A percentile compares a stretch with the other conserved stretches of the same genome.
These are phyloP conservation scores for Henningerozyma blattae DNA, from an alignment of 805 yeast genomes.

Conservation along the genomic window DNA sequence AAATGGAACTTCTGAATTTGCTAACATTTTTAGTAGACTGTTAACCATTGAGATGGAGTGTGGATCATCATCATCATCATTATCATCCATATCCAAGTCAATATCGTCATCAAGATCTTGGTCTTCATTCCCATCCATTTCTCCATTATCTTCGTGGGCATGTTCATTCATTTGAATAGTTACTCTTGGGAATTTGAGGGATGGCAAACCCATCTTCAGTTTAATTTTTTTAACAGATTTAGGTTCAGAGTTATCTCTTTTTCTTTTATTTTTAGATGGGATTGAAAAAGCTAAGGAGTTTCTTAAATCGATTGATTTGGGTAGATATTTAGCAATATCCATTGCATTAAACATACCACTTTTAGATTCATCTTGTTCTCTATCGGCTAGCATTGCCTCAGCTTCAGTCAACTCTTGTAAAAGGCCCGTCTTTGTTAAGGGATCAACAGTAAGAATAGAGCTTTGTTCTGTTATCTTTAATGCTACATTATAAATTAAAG, in stretches of 20 bases:
- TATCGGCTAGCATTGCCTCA: conserved; percentile 13
- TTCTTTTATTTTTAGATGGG: conserved; percentile 18
- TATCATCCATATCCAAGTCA: conserved; percentile 26
- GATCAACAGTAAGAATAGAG: conserved; percentile 32
- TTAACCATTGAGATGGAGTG: conserved; percentile 29
- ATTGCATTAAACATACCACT: conserved; percentile 29
- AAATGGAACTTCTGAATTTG: conserved; percentile 42
- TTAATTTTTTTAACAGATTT: conserved; percentile 24
- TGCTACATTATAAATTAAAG: conserved; percentile 49
- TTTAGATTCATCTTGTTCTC: conserved; percentile 24
- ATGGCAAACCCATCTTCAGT: conserved; percentile 28
- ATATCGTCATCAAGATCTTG: conserved; percentile 15
- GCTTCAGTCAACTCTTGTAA: conserved; percentile 37
- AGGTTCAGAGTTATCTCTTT: conserved; percentile 8
- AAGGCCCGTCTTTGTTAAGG: conserved; percentile 35
- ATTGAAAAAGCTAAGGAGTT: conserved; percentile 31
- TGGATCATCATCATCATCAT: conserved; percentile 21
- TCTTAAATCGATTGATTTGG: conserved; percentile 31
- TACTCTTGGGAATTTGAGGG: conserved; percentile 18
- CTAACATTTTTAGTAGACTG: conserved; percentile 59
- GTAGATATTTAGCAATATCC: conserved; percentile 31
- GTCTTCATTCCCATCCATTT: conserved; percentile 13
- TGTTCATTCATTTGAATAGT: conserved; percentile 4
- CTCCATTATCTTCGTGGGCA: conserved; percentile 13
- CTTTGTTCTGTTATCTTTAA: conserved; percentile 46